Evolutionary conservation across 768 basidiomycete genomes (phyloP).

Genomic region (Mycena amicta): DNA sequence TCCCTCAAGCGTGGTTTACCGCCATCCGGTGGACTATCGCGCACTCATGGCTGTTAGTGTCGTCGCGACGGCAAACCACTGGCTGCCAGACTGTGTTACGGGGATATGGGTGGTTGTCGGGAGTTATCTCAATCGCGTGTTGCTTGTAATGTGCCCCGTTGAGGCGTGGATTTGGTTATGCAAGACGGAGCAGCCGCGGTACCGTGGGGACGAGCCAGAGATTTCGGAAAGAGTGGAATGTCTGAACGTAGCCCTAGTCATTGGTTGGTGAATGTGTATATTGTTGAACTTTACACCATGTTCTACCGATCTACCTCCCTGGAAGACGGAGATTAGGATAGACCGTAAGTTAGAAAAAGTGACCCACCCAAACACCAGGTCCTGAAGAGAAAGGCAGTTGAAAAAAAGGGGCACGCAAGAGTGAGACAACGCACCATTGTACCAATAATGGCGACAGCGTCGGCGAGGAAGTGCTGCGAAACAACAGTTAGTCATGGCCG

Average conservation of each 20-base stretch:
- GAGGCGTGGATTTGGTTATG: slow-evolving; percentile 6
- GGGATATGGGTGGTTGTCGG: background rate
- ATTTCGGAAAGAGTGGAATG: background rate
- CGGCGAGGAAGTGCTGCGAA: slow-evolving; percentile 83
- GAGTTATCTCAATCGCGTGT: slow-evolving; percentile 7
- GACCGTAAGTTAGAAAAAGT: background rate
- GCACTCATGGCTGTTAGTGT: background rate
- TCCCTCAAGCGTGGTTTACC: slow-evolving; percentile 6
- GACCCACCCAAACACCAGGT: slow-evolving; percentile 93
- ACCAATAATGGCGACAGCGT: slow-evolving; percentile 96
- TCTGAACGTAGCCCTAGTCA: background rate
- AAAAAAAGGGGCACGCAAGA: slow-evolving; percentile 9
- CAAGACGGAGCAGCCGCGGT: background rate
- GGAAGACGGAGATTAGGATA: background rate
- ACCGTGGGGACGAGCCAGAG: background rate
- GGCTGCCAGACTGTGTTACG: slow-evolving; percentile 5
- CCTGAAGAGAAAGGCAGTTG: slow-evolving; percentile 39
- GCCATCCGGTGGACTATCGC: slow-evolving; percentile 4
- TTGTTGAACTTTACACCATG: background rate
- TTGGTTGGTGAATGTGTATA: too few relatives aligned
- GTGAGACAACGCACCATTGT: slow-evolving; percentile 75
- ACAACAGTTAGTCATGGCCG: slow-evolving; percentile 23
- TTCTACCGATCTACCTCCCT: slow-evolving; percentile 24
- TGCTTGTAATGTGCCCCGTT: background rate
- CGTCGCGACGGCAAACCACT: slow-evolving; percentile 6